Evolutionary conservation across 306 rosid species (phyloP).

Genomic region (Inga leiocalycina): DNA sequence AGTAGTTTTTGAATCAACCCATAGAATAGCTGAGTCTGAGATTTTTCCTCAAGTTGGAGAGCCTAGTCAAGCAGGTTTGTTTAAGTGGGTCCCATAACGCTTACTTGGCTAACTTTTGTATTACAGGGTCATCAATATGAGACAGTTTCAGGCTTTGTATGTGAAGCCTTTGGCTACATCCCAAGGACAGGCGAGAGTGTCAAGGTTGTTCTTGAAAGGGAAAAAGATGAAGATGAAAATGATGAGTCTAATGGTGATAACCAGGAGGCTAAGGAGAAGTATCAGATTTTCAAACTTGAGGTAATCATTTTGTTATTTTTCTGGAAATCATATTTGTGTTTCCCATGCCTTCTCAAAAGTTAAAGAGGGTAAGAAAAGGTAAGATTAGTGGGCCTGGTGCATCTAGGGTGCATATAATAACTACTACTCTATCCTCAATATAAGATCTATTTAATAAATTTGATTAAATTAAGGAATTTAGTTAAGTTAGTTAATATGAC

Average conservation of each 20-base stretch:
- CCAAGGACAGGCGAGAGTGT: constrained; percentile 95
- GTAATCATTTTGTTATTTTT: constrained; percentile 44
- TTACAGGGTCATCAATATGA: constrained; percentile 96
- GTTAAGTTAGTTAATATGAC: too few relatives aligned
- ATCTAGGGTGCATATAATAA: constrained; percentile 1
- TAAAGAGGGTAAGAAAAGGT: neutral
- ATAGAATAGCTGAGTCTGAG: neutral
- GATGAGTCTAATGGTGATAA: constrained; percentile 64
- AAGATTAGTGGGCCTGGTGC: neutral
- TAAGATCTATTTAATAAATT: too few relatives aligned
- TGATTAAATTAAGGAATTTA: too few relatives aligned
- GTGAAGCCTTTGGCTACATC: constrained; percentile 95
- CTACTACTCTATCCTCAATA: neutral
- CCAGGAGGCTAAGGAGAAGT: constrained; percentile 74
- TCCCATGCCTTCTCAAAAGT: neutral
- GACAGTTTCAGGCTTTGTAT: constrained; percentile 96
- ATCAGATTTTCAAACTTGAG: constrained; percentile 83
- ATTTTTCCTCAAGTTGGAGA: neutral
- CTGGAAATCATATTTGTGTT: neutral
- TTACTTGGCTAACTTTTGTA: neutral
- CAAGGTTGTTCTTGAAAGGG: constrained; percentile 88
- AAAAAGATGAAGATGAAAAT: constrained; percentile 62
- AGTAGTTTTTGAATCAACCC: constrained; percentile 1
- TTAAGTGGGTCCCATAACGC: neutral
- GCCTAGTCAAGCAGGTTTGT: neutral